Evolutionary conservation across 345 rosid genomes (phyloP), one percentile per base, ranked within the genome.

Genomic region (Pseudoturritis turrita): DNA sequence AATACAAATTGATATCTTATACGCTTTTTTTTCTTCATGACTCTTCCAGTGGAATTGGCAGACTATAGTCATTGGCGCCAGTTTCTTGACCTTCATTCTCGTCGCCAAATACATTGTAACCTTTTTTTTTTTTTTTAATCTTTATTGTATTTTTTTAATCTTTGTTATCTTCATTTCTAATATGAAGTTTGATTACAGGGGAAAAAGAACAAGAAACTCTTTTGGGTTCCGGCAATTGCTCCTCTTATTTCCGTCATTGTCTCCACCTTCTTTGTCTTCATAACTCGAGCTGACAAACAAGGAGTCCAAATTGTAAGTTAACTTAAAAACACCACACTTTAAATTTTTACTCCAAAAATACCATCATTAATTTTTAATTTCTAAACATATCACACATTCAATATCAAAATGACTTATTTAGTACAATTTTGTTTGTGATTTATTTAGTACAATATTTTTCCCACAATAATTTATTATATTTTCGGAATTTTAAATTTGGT

Each of bases 191-290:
- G 0, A 23, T 68, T 39, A 60, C 77, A 93, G 97, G 98, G 98
- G 58, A 94, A 86, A 67, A 93, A 69, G 82, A 80, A 91, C 84
- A 88, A 22, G 79, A 94, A 83, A 71, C 41, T 83, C 15, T 94
- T 94, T 76, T 94, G 98, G 98, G 83, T 91, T 50, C 91, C 97
- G 8, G 96, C 98, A 39, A 84, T 94, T 64, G 95, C 96, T 26
- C 98, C 98, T 2, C 74, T 94, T 81, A 75, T 84, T 62, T 94
- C 96, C 0, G 96, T 94, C 36, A 13, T 89, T 57, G 59, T 94
- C 61, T 87, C 98, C 23, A 94, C 98, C 15, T 81, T 94, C 75
- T 84, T 80, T 47, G 98, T 94, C 65, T 94, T 28, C 75, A 81
- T 88, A 75, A 88, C 96, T n/a, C 96, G 82, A 12, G 96, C 93